These are phyloP conservation scores for Botryotinia calthae DNA, from an alignment of 2,329 filamentous ascomycete genomes.

Conservation along the genomic window DNA sequence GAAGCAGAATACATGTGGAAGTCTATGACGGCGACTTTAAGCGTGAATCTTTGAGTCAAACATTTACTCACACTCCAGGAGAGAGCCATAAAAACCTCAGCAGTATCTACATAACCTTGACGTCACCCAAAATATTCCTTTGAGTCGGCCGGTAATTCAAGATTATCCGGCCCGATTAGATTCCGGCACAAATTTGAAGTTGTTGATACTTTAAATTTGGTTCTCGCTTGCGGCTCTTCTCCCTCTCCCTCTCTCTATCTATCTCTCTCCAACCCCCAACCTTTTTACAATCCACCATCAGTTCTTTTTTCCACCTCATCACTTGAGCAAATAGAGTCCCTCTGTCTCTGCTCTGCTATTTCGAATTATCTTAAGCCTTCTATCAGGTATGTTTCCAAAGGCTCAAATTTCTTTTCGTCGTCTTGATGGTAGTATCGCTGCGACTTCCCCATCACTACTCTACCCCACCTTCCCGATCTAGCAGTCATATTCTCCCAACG, in stretches of 20 bases:
- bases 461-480: background rate
- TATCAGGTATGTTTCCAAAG: background rate
- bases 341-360: background rate
- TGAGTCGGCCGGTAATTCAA: background rate
- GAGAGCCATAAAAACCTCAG: background rate
- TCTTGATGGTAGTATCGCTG: background rate
- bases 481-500: background rate
- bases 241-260: background rate
- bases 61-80: background rate
- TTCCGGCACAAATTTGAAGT: background rate
- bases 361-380: background rate
- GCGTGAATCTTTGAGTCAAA: background rate
- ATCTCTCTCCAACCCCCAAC: background rate
- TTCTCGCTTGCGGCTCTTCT: background rate
- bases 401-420: background rate
- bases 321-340: slow-evolving; percentile 10
- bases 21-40: background rate
- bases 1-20: background rate
- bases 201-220: background rate
- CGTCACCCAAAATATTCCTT: background rate
- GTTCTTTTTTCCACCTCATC: background rate
- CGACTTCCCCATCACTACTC: background rate
- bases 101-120: background rate
- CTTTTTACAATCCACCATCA: background rate
- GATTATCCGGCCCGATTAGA: slow-evolving; percentile 3